Evolutionary conservation across 305 asterid genomes (phyloP), one percentile per base, ranked within the genome.

Genomic region (Rubia occidens): DNA sequence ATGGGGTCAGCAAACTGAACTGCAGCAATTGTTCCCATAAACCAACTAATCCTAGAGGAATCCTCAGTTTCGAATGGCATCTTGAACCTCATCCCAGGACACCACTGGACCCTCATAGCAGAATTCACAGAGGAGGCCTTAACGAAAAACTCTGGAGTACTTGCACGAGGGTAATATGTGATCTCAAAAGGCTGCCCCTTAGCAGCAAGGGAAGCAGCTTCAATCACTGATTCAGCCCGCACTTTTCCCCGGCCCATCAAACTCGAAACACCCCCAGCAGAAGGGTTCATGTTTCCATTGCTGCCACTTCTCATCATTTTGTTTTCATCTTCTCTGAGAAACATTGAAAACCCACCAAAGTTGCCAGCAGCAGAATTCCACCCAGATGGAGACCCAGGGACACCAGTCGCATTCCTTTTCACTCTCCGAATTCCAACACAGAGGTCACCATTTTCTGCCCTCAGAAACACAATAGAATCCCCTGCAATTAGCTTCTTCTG

Each of bases 1-100:
- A 86, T 76, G 65, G 87, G 96, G 66, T 91, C 97, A 53, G 83
- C 77, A 71, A 84, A 83, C 78, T 85, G 88, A 80, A 82, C 87
- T 43, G 88, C 74, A 72, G 94, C 75, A 20, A 86, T 78, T 9
- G 96, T 87, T 68, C 97, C 97, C 93, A 85, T 86, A 75, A 87
- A 89, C 96, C 96, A 91, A 77, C 95, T 88, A 68, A 88, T 86
- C 53, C 95, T 78, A 3, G 95, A 83, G 40, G 91, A 83, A 74
- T 89, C 96, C 88, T 89, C 98, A 0, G 96, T 88, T 76, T 91
- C 98, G 67, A 89, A 88, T 4, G 96, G 86, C 96, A 91, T 91
- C 87, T 91, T 91, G 80, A 91, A 89, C 84, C 95, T 91, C 95
- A 89, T 85, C 55, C 95, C 95, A 8, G 92, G 70, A 71, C 81